phyloP scores from a whole-genome alignment of 2,329 filamentous ascomycete genomes.

The Cladophialophora carrionii region DNA sequence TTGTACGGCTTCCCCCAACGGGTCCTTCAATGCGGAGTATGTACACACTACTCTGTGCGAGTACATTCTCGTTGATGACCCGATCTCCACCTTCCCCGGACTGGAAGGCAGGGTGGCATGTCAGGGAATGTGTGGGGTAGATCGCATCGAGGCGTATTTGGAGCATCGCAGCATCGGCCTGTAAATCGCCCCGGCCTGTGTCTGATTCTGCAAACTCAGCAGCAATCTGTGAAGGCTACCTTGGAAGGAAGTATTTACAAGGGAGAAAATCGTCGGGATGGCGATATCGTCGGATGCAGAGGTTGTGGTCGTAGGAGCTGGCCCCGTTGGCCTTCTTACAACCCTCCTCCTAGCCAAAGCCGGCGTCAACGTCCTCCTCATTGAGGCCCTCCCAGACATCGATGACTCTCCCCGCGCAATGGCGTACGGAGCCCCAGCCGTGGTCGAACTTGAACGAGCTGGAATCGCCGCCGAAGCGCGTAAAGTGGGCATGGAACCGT shows the following conservation, averaged over 20 bases:
- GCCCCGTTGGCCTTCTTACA: constrained; percentile 41
- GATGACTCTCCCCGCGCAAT: constrained; percentile 25
- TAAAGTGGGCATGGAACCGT: constrained; percentile 23
- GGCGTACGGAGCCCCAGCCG: constrained; percentile 20
- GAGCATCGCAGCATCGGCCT: neutral
- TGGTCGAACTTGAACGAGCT: constrained; percentile 23
- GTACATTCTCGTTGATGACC: neutral
- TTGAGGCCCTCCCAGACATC: constrained; percentile 20
- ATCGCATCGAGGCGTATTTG: neutral
- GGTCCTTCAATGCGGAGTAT: neutral
- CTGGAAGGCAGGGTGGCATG: constrained; percentile 1
- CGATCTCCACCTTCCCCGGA: constrained; percentile 4
- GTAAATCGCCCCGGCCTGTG: neutral
- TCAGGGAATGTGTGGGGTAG: constrained; percentile 4
- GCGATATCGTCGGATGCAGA: neutral
- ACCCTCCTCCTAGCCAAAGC: constrained; percentile 40
- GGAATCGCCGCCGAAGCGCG: constrained; percentile 23
- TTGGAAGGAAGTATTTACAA: neutral
- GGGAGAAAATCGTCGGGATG: neutral
- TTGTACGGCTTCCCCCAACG: neutral
- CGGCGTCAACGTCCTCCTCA: constrained; percentile 39
- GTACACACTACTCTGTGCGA: neutral
- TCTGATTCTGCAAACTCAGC: neutral
- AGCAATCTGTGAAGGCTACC: neutral
- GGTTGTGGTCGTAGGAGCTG: constrained; percentile 42